These are phyloP conservation scores for Albifimbria verrucaria DNA, from an alignment of 2,329 filamentous ascomycete genomes.

Conservation along the genomic window DNA sequence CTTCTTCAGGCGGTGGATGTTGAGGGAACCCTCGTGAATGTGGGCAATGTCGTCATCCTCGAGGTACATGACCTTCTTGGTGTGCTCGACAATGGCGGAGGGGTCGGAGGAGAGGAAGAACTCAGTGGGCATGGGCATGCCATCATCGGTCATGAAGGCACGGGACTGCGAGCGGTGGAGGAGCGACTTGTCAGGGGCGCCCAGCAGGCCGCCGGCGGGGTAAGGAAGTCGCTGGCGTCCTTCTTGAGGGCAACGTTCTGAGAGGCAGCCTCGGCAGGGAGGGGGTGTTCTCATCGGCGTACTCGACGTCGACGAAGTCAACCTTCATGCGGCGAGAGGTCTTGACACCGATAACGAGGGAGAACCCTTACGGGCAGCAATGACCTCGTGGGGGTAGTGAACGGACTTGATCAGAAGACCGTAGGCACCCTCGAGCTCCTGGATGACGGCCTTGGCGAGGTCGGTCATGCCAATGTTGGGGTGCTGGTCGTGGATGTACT, in stretches of 20 bases:
- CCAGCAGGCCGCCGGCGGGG: constrained; percentile 62
- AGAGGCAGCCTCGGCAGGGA: constrained; percentile 89
- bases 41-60: constrained; percentile 99
- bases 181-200: constrained; percentile 94
- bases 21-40: constrained; percentile 97
- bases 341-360: constrained; percentile 93
- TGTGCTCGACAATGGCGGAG: constrained; percentile 98
- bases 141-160: constrained; percentile 98
- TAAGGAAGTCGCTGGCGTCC: constrained; percentile 64
- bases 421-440: constrained; percentile 96
- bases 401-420: constrained; percentile 97
- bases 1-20: constrained; percentile 98
- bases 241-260: constrained; percentile 98
- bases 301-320: constrained; percentile 99
- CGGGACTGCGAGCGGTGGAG: constrained; percentile 98
- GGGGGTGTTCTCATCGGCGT: constrained; percentile 79
- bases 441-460: constrained; percentile 94
- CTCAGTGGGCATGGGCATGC: constrained; percentile 94
- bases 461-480: constrained; percentile 94
- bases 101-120: constrained; percentile 99
- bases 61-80: constrained; percentile 99
- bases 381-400: constrained; percentile 96
- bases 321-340: constrained; percentile 99
- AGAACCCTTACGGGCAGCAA: constrained; percentile 97
- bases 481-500: constrained; percentile 96